phyloP scores from a whole-genome alignment of 2,329 filamentous ascomycete species.

The Neonectria faginata region DNA sequence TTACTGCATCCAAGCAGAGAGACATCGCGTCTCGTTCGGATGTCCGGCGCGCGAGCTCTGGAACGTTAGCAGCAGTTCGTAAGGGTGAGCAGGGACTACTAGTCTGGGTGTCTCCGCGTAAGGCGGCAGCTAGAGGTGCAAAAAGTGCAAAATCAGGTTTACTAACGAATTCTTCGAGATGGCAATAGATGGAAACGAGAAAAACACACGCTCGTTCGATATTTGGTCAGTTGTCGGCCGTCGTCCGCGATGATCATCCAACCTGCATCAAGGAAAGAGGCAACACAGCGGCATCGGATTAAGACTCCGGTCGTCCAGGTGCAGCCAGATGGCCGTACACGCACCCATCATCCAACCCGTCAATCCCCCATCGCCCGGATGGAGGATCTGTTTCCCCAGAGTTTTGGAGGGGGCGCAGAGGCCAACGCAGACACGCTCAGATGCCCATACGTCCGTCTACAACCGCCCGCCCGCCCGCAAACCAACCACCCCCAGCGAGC shows the following conservation, averaged over 20 bases:
- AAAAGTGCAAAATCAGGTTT: background rate
- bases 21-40: background rate
- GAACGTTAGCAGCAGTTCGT: background rate
- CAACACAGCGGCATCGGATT: constrained; percentile 4
- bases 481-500: constrained; percentile 33
- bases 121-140: background rate
- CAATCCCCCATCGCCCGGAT: background rate
- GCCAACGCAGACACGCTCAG: constrained; percentile 13
- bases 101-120: background rate
- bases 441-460: constrained; percentile 37
- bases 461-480: constrained; percentile 41
- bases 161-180: background rate
- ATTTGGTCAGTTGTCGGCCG: background rate
- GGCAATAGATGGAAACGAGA: background rate
- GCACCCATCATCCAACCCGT: background rate
- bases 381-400: constrained; percentile 14
- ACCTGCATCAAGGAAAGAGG: background rate
- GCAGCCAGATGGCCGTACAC: background rate
- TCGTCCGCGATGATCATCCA: background rate
- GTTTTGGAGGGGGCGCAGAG: constrained; percentile 4
- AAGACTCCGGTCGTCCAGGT: background rate
- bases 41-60: constrained; percentile 8
- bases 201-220: background rate
- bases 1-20: background rate
- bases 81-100: background rate